Conservation (phyloP, 2,329 filamentous ascomycete species). For the Fusarium sp. region DNA sequence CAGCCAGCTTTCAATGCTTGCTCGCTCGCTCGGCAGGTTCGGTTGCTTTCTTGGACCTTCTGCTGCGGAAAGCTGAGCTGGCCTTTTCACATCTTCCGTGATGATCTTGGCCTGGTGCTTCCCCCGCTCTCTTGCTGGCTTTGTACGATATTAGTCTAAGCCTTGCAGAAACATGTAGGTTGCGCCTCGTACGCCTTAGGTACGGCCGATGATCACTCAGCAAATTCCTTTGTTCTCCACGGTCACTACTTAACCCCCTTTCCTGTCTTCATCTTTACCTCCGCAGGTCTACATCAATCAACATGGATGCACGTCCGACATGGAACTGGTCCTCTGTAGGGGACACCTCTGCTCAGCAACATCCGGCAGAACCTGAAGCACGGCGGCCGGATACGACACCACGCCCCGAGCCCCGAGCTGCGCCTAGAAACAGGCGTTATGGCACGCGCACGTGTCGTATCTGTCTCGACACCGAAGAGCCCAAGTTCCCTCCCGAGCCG, state of each 20-base stretch:
- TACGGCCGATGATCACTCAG: conserved; percentile 25
- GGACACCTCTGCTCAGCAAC: conserved; percentile 19
- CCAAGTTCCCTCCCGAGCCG: conserved; percentile 57
- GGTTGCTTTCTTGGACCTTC: conserved; percentile 42
- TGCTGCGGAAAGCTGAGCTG: conserved; percentile 45
- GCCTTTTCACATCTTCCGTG: conserved; percentile 43
- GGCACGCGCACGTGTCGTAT: conserved; percentile 86
- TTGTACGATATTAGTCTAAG: conserved; percentile 17
- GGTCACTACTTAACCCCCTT: conserved; percentile 16
- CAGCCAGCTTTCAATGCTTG: conserved; percentile 32
- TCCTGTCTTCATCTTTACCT: conserved; percentile 26
- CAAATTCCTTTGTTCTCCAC: conserved; percentile 19
- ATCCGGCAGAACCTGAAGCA: conserved; percentile 18
- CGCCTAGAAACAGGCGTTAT: conserved; percentile 61
- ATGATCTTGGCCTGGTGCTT: conserved; percentile 36
- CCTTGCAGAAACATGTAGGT: conserved; percentile 46
- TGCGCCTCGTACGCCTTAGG: conserved; percentile 34
- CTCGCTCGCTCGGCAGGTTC: conserved; percentile 38
- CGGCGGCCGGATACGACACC: conserved; percentile 15
- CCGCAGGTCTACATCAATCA: conserved; percentile 35
- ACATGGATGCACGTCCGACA: conserved; percentile 45
- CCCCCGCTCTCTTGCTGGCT: conserved; percentile 34
- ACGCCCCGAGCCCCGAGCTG: conserved; percentile 21
- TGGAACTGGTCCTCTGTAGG: conserved; percentile 45
- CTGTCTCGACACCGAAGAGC: conserved; percentile 77